Conservation (phyloP, 2,329 filamentous ascomycete genomes). For the Erysiphe neolycopersici region DNA sequence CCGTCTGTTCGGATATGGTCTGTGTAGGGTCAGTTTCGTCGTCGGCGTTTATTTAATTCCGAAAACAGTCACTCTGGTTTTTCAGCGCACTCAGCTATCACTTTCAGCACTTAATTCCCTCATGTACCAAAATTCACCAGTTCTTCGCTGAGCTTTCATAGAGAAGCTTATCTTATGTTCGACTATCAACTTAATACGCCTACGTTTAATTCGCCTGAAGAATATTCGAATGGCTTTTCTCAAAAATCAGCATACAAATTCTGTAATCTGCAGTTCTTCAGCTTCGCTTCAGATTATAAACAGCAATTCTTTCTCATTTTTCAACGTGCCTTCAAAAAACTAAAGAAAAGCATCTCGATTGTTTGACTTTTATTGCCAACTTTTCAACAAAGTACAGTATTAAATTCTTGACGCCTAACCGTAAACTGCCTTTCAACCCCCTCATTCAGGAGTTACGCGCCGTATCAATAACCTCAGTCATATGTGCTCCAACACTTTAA, state of each 20-base stretch:
- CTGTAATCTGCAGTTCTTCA: constrained; percentile 9
- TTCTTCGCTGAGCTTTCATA: constrained; percentile 11
- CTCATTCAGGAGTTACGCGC: neutral
- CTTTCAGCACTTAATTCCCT: constrained; percentile 13
- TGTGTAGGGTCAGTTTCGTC: constrained; percentile 9
- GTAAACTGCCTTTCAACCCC: constrained; percentile 2
- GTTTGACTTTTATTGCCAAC: constrained; percentile 1
- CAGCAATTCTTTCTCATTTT: constrained; percentile 7
- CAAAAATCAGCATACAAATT: constrained; percentile 8
- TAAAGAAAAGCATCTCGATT: neutral
- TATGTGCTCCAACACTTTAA: no score
- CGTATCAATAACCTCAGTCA: neutral
- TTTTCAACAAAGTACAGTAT: neutral
- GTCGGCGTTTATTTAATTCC: constrained; percentile 9
- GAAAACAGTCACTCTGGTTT: constrained; percentile 12
- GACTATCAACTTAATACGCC: constrained; percentile 12
- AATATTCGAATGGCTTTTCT: constrained; percentile 12
- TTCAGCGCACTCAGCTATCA: constrained; percentile 12
- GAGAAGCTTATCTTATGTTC: constrained; percentile 9
- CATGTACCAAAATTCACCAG: constrained; percentile 14
- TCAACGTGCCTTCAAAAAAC: constrained; percentile 10
- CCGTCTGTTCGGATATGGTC: constrained; percentile 12
- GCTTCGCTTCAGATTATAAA: constrained; percentile 3
- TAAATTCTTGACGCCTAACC: constrained; percentile 8
- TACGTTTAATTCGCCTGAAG: constrained; percentile 14